These are phyloP conservation scores for Diaporthe amygdali DNA, from an alignment of 2,329 filamentous ascomycete genomes.

Conservation along the genomic window DNA sequence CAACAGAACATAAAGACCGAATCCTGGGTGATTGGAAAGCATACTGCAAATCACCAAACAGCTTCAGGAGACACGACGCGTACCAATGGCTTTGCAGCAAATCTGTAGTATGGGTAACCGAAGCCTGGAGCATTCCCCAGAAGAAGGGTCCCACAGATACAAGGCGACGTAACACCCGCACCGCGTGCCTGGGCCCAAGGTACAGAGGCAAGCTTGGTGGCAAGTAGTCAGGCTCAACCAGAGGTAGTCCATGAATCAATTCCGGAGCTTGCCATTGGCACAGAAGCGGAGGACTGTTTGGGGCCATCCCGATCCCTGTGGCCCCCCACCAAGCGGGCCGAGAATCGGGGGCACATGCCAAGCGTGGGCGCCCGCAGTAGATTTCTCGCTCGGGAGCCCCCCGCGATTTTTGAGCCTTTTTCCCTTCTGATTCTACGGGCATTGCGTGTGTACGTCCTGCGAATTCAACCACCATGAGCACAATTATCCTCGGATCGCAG, in stretches of 20 bases:
- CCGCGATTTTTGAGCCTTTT: constrained; percentile 23
- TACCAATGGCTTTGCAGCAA: too few relatives aligned
- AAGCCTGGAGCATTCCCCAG: background rate
- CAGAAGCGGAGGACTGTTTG: too few relatives aligned
- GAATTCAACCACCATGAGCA: constrained; percentile 46
- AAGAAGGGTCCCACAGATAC: background rate
- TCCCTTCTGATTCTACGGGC: constrained; percentile 31
- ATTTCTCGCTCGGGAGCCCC: background rate
- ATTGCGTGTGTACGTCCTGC: constrained; percentile 24
- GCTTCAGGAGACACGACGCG: too few relatives aligned
- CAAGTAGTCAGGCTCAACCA: background rate
- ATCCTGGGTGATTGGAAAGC: too few relatives aligned
- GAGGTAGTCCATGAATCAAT: background rate
- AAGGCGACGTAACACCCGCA: background rate
- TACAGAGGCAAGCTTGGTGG: background rate
- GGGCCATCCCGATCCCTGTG: background rate
- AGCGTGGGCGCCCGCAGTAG: background rate
- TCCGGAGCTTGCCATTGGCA: background rate
- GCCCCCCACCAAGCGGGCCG: background rate
- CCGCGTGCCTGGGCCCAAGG: background rate
- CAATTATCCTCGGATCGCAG: constrained; percentile 64
- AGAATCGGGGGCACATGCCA: background rate
- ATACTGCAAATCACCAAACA: too few relatives aligned
- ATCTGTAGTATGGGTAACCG: too few relatives aligned
- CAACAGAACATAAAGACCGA: too few relatives aligned